Evolutionary conservation across 2,329 filamentous ascomycete genomes (phyloP).

Genomic region (Penicillium sp.): DNA sequence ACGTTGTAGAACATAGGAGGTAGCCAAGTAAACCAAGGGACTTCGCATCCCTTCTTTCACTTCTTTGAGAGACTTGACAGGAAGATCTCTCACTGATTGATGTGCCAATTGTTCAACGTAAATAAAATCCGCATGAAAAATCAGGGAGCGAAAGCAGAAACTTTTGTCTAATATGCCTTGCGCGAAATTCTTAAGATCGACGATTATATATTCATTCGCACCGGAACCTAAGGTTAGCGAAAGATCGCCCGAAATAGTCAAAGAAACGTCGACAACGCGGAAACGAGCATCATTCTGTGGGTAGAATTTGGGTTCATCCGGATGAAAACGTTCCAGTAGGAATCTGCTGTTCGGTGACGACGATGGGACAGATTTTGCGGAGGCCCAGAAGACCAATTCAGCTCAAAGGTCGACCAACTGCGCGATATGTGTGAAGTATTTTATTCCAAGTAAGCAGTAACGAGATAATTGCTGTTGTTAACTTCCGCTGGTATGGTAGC

Average conservation of each 20-base stretch:
- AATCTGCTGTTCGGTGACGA: background rate
- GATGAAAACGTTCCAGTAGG: background rate
- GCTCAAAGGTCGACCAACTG: background rate
- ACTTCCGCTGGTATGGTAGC: background rate
- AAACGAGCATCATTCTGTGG: too few species aligned
- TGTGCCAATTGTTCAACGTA: too few species aligned
- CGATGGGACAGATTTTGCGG: background rate
- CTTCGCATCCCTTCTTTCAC: conserved; percentile 1
- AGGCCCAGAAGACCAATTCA: too few species aligned
- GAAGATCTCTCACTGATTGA: background rate
- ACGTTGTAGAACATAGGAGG: background rate
- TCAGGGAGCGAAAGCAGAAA: background rate
- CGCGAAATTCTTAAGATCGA: background rate
- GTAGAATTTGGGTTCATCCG: too few species aligned
- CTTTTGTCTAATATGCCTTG: background rate
- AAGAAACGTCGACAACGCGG: too few species aligned
- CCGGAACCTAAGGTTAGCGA: too few species aligned
- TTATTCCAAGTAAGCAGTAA: background rate
- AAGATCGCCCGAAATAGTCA: too few species aligned
- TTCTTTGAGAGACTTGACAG: background rate
- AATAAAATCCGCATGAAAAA: background rate
- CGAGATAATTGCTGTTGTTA: background rate
- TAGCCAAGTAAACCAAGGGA: background rate
- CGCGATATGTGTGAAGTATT: background rate
- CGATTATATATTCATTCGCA: background rate